phyloP scores from a whole-genome alignment of 306 rosid species.

The Rosa rugosa region DNA sequence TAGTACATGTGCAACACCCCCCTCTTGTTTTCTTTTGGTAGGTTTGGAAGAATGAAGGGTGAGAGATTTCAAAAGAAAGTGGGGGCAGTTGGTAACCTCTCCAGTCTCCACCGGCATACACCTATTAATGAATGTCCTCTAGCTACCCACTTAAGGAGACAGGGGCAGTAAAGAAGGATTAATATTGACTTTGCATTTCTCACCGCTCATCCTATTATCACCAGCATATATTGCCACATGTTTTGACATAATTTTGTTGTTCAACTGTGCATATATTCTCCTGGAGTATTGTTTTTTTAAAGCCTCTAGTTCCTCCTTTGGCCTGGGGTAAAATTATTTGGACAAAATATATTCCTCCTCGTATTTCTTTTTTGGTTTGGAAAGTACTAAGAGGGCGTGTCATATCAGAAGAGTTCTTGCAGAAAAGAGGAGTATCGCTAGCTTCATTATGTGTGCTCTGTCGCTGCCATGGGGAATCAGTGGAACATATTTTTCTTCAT shows the following conservation, averaged over 20 bases:
- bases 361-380: too few relatives aligned
- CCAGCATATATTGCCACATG: background rate
- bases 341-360: too few relatives aligned
- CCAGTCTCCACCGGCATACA: background rate
- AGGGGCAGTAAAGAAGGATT: background rate
- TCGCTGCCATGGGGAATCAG: too few relatives aligned
- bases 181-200: background rate
- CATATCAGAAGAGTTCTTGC: too few relatives aligned
- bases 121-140: background rate
- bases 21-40: background rate
- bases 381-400: too few relatives aligned
- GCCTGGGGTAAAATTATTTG: too few relatives aligned
- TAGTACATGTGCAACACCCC: background rate
- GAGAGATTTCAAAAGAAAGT: background rate
- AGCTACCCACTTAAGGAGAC: background rate
- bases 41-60: background rate
- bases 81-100: conserved; percentile 1
- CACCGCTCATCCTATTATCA: background rate
- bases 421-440: too few relatives aligned
- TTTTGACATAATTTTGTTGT: background rate
- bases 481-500: too few relatives aligned
- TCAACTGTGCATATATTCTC: background rate
- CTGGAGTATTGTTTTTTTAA: too few relatives aligned
- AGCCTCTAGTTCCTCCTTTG: too few relatives aligned
- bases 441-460: too few relatives aligned